Evolutionary conservation across 495 filamentous ascomycete genomes (phyloP).

Genomic region (Hypomontagnella submonticulosa): DNA sequence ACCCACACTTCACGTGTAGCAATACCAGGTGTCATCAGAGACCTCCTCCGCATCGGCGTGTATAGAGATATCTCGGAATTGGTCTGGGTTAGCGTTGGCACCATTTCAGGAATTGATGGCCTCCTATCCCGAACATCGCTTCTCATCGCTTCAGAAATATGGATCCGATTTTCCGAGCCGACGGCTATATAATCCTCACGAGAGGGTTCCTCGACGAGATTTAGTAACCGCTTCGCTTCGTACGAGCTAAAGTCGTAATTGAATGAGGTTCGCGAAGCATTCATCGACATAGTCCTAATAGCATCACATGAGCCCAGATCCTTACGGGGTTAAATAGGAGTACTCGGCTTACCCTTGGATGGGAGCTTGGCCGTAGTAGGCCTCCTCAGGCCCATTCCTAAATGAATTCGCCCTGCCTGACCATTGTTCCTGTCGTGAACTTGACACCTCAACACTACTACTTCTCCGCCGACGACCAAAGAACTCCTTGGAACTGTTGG

Average conservation of each 20-base stretch:
- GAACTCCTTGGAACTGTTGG: constrained; percentile 34
- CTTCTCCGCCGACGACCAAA: constrained; percentile 21
- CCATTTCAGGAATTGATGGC: constrained; percentile 43
- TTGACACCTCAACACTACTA: constrained; percentile 23
- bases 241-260: constrained; percentile 57
- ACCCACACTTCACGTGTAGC: constrained; percentile 53
- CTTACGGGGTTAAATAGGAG: not conserved
- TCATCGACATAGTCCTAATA: constrained; percentile 43
- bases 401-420: constrained; percentile 23
- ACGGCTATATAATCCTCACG: constrained; percentile 46
- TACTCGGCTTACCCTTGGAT: constrained; percentile 28
- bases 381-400: constrained; percentile 32
- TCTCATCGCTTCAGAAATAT: constrained; percentile 52
- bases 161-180: constrained; percentile 52
- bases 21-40: constrained; percentile 59
- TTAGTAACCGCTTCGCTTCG: constrained; percentile 55
- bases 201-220: constrained; percentile 50
- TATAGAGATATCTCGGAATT: constrained; percentile 60
- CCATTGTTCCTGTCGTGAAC: constrained; percentile 26
- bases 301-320: constrained; percentile 18
- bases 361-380: constrained; percentile 26
- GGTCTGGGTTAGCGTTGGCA: constrained; percentile 47
- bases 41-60: constrained; percentile 59
- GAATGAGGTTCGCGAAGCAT: constrained; percentile 51
- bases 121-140: constrained; percentile 48